Evolutionary conservation across 2,329 filamentous ascomycete species (phyloP).

Genomic region (Beauveria caledonica): DNA sequence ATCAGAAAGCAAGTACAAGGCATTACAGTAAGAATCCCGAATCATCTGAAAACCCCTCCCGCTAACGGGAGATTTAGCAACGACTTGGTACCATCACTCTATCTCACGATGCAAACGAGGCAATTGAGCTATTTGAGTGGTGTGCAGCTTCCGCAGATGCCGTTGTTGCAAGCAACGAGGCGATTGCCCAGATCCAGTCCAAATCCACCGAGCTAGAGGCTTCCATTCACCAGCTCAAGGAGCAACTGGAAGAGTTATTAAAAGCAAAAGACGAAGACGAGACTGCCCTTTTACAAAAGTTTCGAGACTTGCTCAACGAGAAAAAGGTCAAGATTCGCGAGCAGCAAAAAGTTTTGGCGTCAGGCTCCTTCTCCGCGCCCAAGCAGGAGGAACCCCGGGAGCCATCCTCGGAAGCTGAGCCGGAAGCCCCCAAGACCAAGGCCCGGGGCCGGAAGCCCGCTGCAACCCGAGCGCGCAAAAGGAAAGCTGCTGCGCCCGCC

Average conservation of each 20-base stretch:
- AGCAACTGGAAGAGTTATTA: constrained; percentile 58
- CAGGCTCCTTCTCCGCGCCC: constrained; percentile 32
- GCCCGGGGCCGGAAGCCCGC: constrained; percentile 19
- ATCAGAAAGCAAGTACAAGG: constrained; percentile 58
- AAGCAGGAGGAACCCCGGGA: constrained; percentile 15
- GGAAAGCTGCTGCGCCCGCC: constrained; percentile 36
- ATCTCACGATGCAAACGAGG: constrained; percentile 44
- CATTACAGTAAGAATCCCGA: constrained; percentile 48
- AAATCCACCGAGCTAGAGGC: constrained; percentile 42
- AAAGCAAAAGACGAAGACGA: constrained; percentile 60
- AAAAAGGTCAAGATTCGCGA: constrained; percentile 75
- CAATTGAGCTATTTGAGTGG: constrained; percentile 63
- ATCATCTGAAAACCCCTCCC: not conserved
- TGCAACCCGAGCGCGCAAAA: constrained; percentile 38
- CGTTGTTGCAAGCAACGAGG: constrained; percentile 34
- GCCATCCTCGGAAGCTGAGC: constrained; percentile 16
- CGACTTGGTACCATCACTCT: constrained; percentile 59
- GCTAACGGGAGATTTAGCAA: constrained; percentile 39
- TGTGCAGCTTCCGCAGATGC: constrained; percentile 49
- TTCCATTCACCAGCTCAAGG: constrained; percentile 49
- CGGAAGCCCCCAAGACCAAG: constrained; percentile 3
- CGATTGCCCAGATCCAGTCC: constrained; percentile 33
- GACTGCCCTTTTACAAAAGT: constrained; percentile 58
- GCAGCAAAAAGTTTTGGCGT: constrained; percentile 54
- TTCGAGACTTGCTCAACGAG: constrained; percentile 62